phyloP scores from a whole-genome alignment of 495 filamentous ascomycete genomes.

The Recurvomyces mirabilis region DNA sequence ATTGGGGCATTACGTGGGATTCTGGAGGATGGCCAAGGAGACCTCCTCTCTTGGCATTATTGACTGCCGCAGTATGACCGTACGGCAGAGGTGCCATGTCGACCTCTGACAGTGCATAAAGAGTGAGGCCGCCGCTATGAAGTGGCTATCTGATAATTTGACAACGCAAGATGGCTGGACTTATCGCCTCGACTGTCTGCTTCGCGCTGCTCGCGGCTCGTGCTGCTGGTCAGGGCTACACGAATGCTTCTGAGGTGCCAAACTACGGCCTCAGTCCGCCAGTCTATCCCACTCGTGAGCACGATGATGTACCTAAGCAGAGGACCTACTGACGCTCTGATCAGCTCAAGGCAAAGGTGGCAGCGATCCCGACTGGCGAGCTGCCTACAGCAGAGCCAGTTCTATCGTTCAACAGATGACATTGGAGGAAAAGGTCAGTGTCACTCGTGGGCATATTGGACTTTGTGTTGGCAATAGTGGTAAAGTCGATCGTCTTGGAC shows the following conservation, averaged over 20 bases:
- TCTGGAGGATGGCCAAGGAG: too few species aligned
- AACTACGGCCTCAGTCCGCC: constrained; percentile 7
- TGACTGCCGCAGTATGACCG: too few species aligned
- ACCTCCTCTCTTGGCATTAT: too few species aligned
- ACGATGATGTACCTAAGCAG: neutral
- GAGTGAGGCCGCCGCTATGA: too few species aligned
- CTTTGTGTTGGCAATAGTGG: neutral
- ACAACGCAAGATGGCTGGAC: too few species aligned
- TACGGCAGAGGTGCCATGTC: too few species aligned
- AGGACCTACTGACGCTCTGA: neutral
- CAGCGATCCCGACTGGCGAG: neutral
- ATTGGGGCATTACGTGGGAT: too few species aligned
- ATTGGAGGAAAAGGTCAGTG: constrained; percentile 4
- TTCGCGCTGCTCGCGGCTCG: too few species aligned
- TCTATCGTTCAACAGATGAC: constrained; percentile 7
- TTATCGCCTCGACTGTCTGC: too few species aligned
- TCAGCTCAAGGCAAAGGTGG: neutral
- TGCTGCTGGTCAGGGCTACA: constrained; percentile 1
- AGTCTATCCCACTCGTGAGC: constrained; percentile 10
- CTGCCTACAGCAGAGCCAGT: neutral
- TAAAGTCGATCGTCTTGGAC: neutral
- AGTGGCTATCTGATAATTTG: too few species aligned
- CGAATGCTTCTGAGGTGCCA: constrained; percentile 1
- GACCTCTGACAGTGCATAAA: too few species aligned
- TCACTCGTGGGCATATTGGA: neutral